Base-by-base conservation (phyloP, 495 filamentous ascomycete genomes). In the Podospora tetraspora region DNA sequence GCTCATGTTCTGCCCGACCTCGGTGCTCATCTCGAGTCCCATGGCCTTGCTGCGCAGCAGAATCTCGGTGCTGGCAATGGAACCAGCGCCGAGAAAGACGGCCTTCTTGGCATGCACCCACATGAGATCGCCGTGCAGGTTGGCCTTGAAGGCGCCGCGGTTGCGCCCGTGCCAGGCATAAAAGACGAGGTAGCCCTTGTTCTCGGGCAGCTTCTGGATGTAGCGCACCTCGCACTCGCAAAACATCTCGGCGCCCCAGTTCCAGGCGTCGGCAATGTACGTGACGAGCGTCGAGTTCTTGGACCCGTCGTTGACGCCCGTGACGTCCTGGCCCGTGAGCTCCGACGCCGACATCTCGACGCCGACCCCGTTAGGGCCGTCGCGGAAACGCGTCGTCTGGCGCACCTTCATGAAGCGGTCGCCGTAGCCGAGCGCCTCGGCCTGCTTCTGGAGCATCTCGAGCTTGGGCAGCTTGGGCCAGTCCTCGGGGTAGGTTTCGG, bases 221-320 rank as follows among this genome's bases (percentile, higher is more conserved):
- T 90, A 87, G 66, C 86, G 81, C 37, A 91, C 88, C 75, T 90
- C 89, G 66, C 87, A 89, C 70, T 89, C 83, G 71, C 89, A 91
- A 71, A 92, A 92, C 71, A 91, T 86, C 71, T 91, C 88, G 34
- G 89, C 87, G 23, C 87, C 89, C 87, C 88, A 89, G 74, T 91
- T 89, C 89, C 88, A 91, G 24, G 89, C 87, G 75, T 92, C 89
- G n/a, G 84, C 80, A 7, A 91, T 76, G 69, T 90, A 91, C 3
- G 86, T 91, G 57, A 90, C 86, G 4, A 89, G 78, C 3, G 86
- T 86, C 16, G 84, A 87, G 24, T 82, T 87, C 75, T 91, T 91
- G 30, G 85, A 88, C 4, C 87, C 87, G 71, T 91, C 89, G 69
- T 91, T 90, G 63, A 90, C 72, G 4, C 88, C 88, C 0, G 88